Conservation (phyloP, 306 rosid genomes). For the Calophaca sinica region DNA sequence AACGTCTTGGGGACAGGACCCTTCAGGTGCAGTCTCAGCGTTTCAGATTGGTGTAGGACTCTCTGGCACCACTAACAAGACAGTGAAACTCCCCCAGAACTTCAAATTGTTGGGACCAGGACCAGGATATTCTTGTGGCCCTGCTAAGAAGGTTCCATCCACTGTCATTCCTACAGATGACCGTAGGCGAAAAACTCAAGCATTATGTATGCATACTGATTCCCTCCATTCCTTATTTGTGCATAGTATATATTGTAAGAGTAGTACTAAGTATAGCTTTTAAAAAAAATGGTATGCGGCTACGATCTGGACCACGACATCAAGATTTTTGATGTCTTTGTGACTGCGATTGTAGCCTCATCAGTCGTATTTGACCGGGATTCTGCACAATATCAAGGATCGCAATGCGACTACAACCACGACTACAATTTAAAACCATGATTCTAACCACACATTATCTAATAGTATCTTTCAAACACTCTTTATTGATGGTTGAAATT, state of each 20-base stretch:
- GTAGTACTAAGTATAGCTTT: too few species aligned
- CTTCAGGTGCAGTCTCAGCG: constrained; percentile 67
- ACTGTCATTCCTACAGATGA: constrained; percentile 66
- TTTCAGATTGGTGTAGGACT: constrained; percentile 79
- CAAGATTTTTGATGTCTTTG: too few species aligned
- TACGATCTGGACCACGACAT: too few species aligned
- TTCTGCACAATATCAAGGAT: too few species aligned
- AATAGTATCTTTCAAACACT: too few species aligned
- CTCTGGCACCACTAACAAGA: constrained; percentile 80
- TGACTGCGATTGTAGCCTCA: too few species aligned
- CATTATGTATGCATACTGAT: constrained; percentile 60
- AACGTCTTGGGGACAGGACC: constrained; percentile 80
- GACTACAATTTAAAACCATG: too few species aligned
- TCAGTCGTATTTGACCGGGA: too few species aligned
- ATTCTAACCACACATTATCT: too few species aligned
- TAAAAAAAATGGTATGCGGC: too few species aligned
- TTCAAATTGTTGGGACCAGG: constrained; percentile 80
- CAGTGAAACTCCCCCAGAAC: constrained; percentile 71
- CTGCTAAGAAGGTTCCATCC: constrained; percentile 68
- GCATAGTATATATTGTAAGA: background rate
- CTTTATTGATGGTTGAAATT: too few species aligned
- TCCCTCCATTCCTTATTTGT: background rate
- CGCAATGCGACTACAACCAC: too few species aligned
- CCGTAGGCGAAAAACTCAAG: constrained; percentile 67
- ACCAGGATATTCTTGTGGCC: constrained; percentile 77